A percentile compares a stretch with the other conserved stretches of the same genome.
Conservation (phyloP, 768 basidiomycete species). For the Leccinum obscurum region DNA sequence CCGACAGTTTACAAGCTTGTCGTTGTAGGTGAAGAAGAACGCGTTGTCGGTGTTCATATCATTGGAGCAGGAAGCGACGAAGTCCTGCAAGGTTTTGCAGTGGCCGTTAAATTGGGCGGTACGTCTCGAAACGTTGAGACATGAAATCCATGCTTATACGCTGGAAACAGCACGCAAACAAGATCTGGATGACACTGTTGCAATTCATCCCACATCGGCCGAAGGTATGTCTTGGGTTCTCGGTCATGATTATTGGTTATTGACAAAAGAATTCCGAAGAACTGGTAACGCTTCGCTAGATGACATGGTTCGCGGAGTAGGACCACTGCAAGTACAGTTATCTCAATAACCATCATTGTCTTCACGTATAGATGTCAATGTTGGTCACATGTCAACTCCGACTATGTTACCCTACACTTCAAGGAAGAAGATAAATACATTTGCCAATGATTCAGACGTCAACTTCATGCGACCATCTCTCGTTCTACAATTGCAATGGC, state of each 20-base stretch:
- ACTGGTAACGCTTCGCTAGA: slow-evolving; percentile 55
- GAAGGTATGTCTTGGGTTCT: slow-evolving; percentile 56
- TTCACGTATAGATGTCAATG: neutral
- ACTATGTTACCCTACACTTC: neutral
- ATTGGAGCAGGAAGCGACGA: slow-evolving; percentile 93
- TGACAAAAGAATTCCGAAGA: slow-evolving; percentile 38
- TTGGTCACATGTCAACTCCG: neutral
- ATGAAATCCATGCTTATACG: slow-evolving; percentile 4
- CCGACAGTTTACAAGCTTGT: slow-evolving; percentile 94
- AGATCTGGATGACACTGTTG: slow-evolving; percentile 86
- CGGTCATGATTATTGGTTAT: slow-evolving; percentile 2
- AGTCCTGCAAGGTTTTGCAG: slow-evolving; percentile 91
- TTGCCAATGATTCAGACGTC: neutral
- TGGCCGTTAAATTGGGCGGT: slow-evolving; percentile 97
- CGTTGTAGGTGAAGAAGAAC: slow-evolving; percentile 84
- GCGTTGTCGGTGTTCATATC: slow-evolving; percentile 94
- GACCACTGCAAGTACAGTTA: neutral
- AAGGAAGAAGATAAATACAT: neutral
- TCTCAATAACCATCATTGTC: neutral
- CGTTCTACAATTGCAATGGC: neutral
- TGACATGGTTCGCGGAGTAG: neutral
- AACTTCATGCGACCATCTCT: neutral
- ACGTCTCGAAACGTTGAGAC: slow-evolving; percentile 16
- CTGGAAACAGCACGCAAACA: slow-evolving; percentile 59
- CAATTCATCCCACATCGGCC: slow-evolving; percentile 87